Percentiles rank a stretch among this genome's conserved stretches.
phyloP scores from a whole-genome alignment of 768 basidiomycete species.

The Russula dissimulans region DNA sequence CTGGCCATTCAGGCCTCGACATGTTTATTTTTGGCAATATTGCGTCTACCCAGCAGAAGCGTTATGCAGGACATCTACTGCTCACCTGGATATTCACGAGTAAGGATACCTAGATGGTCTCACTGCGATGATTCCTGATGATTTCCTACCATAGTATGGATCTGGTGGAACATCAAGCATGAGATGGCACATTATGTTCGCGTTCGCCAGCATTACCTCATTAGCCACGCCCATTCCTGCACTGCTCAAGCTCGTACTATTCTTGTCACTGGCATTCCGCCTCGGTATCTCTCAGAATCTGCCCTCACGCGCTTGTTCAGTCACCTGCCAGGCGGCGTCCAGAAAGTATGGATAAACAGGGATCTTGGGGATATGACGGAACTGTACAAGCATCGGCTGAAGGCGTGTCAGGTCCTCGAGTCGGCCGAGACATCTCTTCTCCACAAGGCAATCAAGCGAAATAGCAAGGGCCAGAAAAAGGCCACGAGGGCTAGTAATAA shows the following conservation, averaged over 20 bases:
- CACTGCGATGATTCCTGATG: background rate
- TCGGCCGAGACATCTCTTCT: constrained; percentile 74
- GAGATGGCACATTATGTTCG: constrained; percentile 80
- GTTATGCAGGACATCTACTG: constrained; percentile 76
- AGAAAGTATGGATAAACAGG: constrained; percentile 86
- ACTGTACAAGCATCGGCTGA: constrained; percentile 64
- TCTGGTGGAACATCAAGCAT: constrained; percentile 68
- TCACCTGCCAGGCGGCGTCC: constrained; percentile 82
- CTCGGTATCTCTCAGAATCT: constrained; percentile 61
- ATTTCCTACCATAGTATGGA: constrained; percentile 49
- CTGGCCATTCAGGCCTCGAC: constrained; percentile 48
- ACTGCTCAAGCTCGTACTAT: constrained; percentile 86
- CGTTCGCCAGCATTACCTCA: constrained; percentile 74
- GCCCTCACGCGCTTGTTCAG: constrained; percentile 62
- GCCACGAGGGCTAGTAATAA: constrained; percentile 28
- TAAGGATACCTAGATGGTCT: constrained; percentile 29
- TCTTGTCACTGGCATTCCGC: constrained; percentile 83
- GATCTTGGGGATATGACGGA: constrained; percentile 84
- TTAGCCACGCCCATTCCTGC: constrained; percentile 61
- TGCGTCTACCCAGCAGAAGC: constrained; percentile 34
- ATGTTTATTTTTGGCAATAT: constrained; percentile 81
- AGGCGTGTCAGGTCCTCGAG: constrained; percentile 75
- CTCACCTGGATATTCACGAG: constrained; percentile 75
- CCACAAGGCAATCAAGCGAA: constrained; percentile 63
- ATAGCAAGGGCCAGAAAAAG: constrained; percentile 41